Evolutionary conservation across 345 rosid genomes (phyloP).

Genomic region (Citrus sinensis): DVS_A1.0 CM039163.1:51934501-51935000

Average conservation of each 20-base stretch:
- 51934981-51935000: constrained; percentile 8
- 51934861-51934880: constrained; percentile 72
- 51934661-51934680: background rate
- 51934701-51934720: background rate
- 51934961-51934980: constrained; percentile 17
- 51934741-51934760: background rate
- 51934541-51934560: background rate
- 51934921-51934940: constrained; percentile 81
- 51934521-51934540: too few relatives aligned
- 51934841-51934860: background rate
- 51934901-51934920: constrained; percentile 63
- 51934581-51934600: background rate
- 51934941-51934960: constrained; percentile 94
- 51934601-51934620: background rate
- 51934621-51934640: background rate
- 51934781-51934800: background rate
- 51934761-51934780: background rate
- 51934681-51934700: background rate
- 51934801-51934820: background rate
- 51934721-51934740: background rate
- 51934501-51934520: too few relatives aligned
- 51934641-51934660: background rate
- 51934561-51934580: background rate
- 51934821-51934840: background rate
- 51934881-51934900: constrained; percentile 71